Evolutionary conservation across 805 yeast genomes (phyloP), one percentile per base, ranked within the genome.

Genomic region (Huiozyma sinensis): DNA sequence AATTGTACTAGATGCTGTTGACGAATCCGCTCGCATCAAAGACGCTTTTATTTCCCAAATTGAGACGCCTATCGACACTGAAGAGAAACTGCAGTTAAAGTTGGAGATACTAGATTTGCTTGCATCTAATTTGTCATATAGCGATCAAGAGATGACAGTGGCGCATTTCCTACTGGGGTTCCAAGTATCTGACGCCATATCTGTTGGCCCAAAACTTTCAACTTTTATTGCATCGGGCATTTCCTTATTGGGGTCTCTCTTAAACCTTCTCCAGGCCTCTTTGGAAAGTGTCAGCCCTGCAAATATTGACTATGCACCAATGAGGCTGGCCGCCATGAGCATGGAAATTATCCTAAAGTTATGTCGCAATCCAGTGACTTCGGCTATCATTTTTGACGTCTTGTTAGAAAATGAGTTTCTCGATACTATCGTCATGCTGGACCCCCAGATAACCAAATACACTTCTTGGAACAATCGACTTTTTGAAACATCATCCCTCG

Each of bases 131-230:
- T 63, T 86, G 41, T 58, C 67, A 1, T 48, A 65, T 1, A 64
- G 67, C 6, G 63, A 69, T 0, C 65, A 64, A 8, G 64, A 62
- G 11, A 71, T 78, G 6, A 71, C 81, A 0, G 71, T 83, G 1
- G 67, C 90, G 1, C 97, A 88, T 57, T 80, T 81, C 51, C 59
- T 90, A 7, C 68, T 90, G 1, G 97, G 97, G 0, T 87, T 79
- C 60, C 78, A 76, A 36, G 64, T 72, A 33, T 61, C 65, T 1
- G 75, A 71, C 42, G 68, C 72, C n/a, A 64, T 79, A 17, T 60
- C 75, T 0, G 58, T 79, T n/a, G 77, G 78, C 3, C 68, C 71
- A 11, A 48, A 57, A 4, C 57, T 68, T 0, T 56, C 65, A 1
- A 77, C 86, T 0, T 76, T 77, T 27, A 72, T 81, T 42, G 63